Evolutionary conservation across 1,284 basidiomycete genomes (phyloP), one percentile per base, ranked within the genome.

Genomic region (Rhodotorula sp.): DNA sequence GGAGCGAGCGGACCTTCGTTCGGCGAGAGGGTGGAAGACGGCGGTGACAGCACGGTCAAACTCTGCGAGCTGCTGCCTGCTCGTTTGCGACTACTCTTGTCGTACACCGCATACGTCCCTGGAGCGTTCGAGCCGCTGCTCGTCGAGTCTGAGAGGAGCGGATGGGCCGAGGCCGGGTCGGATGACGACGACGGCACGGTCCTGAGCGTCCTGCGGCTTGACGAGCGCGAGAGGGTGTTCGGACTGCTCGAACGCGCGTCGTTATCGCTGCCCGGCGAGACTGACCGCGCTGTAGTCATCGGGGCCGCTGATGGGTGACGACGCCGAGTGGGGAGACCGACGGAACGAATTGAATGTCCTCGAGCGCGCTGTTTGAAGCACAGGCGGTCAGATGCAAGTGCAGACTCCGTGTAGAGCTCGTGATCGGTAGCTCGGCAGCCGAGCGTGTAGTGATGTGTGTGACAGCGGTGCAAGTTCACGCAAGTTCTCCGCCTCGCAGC

Each of bases 31-130:
- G 28, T 28, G n/a, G 54, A 55, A n/a, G 26, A 55, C 23, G 54
- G 28, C 38, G 45, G 28, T 21, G 59, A 55, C 21, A 57, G 23
- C 21, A 54, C 31, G n/a, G 50, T 21, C 21, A 66, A 52, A 45
- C 56, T 10, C n/a, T 58, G 19, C 2, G 38, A 52, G 38, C 28
- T 52, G 28, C 48, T 18, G 28, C 62, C 64, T 8, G 68, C 18
- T 0, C 68, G 71, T 52, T 62, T 62, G 59, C 68, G 68, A 31
- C 38, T 43, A 43, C 6, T 15, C 21, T 62, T 34, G 31, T 31
- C 58, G 62, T 73, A 73, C 5, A 73, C 68, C n/a, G 71, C 65
- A 60, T 73, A 73, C 31, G 14, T 7, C 10, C 65, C 59, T 1
- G n/a, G 4, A 4, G 23, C 23, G 10, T 19, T 6, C 1, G 54